phyloP scores from a whole-genome alignment of 1,139 yeast species.

The Yamadazyma sp. region DNA sequence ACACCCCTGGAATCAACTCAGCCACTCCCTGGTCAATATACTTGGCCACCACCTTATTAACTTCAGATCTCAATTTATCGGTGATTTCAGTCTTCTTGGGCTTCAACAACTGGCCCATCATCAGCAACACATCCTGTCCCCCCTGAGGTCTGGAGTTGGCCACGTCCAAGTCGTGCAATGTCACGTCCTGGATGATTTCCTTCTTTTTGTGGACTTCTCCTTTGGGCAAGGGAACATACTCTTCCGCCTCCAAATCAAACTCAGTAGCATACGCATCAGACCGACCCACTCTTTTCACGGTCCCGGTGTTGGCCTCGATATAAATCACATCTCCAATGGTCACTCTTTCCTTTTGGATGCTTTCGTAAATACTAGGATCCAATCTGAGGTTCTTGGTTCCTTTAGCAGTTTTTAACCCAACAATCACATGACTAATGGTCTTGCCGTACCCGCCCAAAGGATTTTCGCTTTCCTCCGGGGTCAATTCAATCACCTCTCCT shows the following conservation, averaged over 20 bases:
- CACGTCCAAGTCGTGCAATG: slow-evolving; percentile 91
- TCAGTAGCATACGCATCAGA: slow-evolving; percentile 98
- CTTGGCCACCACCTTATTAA: slow-evolving; percentile 92
- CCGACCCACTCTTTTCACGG: slow-evolving; percentile 96
- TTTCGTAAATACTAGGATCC: slow-evolving; percentile 94
- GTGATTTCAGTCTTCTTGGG: slow-evolving; percentile 99
- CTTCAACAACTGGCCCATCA: slow-evolving; percentile 98
- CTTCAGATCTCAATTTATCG: slow-evolving; percentile 89
- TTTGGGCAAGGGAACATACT: slow-evolving; percentile 96
- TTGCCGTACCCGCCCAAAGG: slow-evolving; percentile 98
- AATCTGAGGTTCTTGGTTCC: slow-evolving; percentile 91
- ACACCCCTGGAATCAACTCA: slow-evolving; percentile 95
- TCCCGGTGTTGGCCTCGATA: slow-evolving; percentile 96
- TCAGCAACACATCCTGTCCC: slow-evolving; percentile 95
- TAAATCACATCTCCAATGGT: slow-evolving; percentile 95
- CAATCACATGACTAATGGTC: slow-evolving; percentile 90
- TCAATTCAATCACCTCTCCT: slow-evolving; percentile 95
- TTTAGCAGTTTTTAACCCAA: slow-evolving; percentile 92
- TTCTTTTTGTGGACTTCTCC: slow-evolving; percentile 99
- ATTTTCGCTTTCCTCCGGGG: slow-evolving; percentile 96
- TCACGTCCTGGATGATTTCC: slow-evolving; percentile 96
- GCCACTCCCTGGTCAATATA: slow-evolving; percentile 98
- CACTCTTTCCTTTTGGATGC: slow-evolving; percentile 93
- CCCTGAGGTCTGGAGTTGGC: slow-evolving; percentile 99
- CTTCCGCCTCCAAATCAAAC: slow-evolving; percentile 97